Evolutionary conservation across 257 asterid genomes (phyloP).

Genomic region (Mitragyna speciosa): DNA sequence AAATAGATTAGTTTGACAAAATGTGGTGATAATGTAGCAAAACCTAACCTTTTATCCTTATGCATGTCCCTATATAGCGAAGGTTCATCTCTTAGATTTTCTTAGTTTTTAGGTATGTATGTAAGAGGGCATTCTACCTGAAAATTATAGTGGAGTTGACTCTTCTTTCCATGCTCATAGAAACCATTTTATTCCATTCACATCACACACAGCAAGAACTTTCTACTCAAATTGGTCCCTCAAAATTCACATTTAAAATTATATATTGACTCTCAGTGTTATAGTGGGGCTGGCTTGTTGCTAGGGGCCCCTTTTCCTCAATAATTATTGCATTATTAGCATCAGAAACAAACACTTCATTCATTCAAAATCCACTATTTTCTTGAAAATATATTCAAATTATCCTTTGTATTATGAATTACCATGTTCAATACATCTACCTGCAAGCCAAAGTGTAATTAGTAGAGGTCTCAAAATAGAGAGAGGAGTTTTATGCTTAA

Average conservation of each 20-base stretch:
- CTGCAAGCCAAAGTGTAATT: too few species aligned
- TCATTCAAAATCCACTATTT: not conserved
- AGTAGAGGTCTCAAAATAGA: not conserved
- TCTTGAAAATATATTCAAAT: not conserved
- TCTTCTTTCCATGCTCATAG: not conserved
- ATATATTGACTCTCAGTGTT: not conserved
- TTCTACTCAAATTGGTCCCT: not conserved
- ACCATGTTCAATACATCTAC: not conserved
- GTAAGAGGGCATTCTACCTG: not conserved
- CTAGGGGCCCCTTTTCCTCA: not conserved
- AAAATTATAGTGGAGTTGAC: not conserved
- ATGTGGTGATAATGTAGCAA: not conserved
- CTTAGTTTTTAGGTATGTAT: not conserved
- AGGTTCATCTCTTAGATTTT: not conserved
- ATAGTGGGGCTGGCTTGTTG: not conserved
- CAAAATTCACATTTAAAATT: not conserved
- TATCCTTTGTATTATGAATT: not conserved
- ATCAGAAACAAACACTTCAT: not conserved
- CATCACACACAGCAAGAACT: not conserved
- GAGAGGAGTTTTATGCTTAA: not conserved
- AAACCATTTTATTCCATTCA: not conserved
- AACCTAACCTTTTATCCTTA: not conserved
- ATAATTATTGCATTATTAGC: not conserved
- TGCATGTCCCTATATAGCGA: not conserved
- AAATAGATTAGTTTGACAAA: not conserved